A percentile compares a stretch with the other conserved stretches of the same genome.
These are phyloP conservation scores for Rheum nobile DNA, from an alignment of 148 eudicot species.

Conservation along the genomic window DNA sequence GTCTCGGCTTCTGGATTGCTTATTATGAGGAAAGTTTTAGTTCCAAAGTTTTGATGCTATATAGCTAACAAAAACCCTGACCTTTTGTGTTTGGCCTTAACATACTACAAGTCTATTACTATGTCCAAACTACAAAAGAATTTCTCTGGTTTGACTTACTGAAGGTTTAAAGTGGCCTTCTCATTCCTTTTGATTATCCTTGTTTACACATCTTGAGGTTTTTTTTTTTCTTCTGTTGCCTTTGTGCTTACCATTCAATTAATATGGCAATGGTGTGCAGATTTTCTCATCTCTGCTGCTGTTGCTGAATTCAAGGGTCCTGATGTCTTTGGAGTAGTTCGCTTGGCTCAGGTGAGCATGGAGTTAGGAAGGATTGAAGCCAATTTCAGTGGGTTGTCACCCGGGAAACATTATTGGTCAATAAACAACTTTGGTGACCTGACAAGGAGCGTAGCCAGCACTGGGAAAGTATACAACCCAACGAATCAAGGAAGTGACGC, in stretches of 20 bases:
- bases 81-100: background rate
- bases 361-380: conserved; percentile 89
- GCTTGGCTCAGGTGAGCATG: conserved; percentile 82
- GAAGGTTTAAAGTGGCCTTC: background rate
- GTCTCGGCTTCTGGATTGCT: background rate
- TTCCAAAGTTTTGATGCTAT: background rate
- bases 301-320: conserved; percentile 98
- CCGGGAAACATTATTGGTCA: conserved; percentile 86
- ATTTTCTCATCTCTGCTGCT: conserved; percentile 89
- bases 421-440: conserved; percentile 89
- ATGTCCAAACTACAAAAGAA: background rate
- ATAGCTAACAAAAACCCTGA: background rate
- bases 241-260: background rate
- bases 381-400: conserved; percentile 74
- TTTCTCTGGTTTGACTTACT: background rate
- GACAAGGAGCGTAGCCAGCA: conserved; percentile 81
- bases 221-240: background rate
- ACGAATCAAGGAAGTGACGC: conserved; percentile 18
- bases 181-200: background rate
- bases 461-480: conserved; percentile 75
- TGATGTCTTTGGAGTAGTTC: conserved; percentile 77
- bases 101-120: background rate
- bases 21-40: background rate
- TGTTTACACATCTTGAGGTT: background rate
- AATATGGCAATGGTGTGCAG: conserved; percentile 22